phyloP scores from a whole-genome alignment of 768 basidiomycete species.

The Tubosaeta sp. region DNA sequence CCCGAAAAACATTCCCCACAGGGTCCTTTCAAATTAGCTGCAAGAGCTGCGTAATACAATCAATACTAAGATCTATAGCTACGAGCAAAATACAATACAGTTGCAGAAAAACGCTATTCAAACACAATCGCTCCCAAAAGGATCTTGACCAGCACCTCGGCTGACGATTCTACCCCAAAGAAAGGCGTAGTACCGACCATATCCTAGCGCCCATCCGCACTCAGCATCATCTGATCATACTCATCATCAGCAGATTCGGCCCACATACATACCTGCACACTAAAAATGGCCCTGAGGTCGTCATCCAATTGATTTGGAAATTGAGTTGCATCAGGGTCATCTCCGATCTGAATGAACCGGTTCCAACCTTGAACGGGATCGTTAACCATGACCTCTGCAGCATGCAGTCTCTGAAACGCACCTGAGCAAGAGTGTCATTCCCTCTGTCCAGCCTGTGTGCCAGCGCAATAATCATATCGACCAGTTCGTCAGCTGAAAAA shows the following conservation, averaged over 20 bases:
- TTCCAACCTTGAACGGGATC: conserved; percentile 45
- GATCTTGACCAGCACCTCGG: conserved; percentile 54
- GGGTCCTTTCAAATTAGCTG: too few relatives aligned
- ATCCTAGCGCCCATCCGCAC: conserved; percentile 37
- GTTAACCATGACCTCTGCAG: neutral
- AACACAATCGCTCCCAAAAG: conserved; percentile 64
- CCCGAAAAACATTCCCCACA: too few relatives aligned
- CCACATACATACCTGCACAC: conserved; percentile 48
- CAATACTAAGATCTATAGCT: too few relatives aligned
- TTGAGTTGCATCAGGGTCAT: conserved; percentile 35
- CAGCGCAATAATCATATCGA: conserved; percentile 41
- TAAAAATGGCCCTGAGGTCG: conserved; percentile 38
- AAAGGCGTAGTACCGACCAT: conserved; percentile 70
- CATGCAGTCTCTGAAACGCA: conserved; percentile 32
- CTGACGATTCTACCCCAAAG: conserved; percentile 38
- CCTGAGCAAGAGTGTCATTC: conserved; percentile 50
- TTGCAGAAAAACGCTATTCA: conserved; percentile 26
- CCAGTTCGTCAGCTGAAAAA: conserved; percentile 47
- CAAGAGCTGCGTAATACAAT: too few relatives aligned
- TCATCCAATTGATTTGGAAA: conserved; percentile 57
- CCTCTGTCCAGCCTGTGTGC: conserved; percentile 50
- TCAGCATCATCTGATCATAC: too few relatives aligned
- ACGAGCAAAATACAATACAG: too few relatives aligned
- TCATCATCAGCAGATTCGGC: too few relatives aligned
- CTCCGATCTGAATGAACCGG: conserved; percentile 71